phyloP scores from a whole-genome alignment of 345 rosid species.

The Lepidium didymum region DNA sequence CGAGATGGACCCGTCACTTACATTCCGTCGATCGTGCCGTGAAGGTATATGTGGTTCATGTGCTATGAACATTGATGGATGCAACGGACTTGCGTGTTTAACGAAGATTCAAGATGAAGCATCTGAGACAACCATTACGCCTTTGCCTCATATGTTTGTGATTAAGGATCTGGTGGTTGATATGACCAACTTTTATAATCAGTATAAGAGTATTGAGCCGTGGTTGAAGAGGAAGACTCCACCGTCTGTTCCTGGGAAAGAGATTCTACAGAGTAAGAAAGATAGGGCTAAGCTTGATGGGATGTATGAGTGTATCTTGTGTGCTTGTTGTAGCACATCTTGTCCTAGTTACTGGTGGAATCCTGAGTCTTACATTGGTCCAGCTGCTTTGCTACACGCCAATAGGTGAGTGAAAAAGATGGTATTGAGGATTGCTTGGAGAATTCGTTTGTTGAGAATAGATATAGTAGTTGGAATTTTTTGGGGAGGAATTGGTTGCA shows the following conservation, averaged over 20 bases:
- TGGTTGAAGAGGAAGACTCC: slow-evolving; percentile 97
- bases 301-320: slow-evolving; percentile 95
- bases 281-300: slow-evolving; percentile 93
- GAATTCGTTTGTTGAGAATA: neutral
- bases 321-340: slow-evolving; percentile 95
- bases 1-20: slow-evolving; percentile 90
- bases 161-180: slow-evolving; percentile 95
- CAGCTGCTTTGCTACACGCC: slow-evolving; percentile 94
- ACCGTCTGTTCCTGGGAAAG: slow-evolving; percentile 56
- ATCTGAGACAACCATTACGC: slow-evolving; percentile 50
- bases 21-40: slow-evolving; percentile 95
- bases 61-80: slow-evolving; percentile 98
- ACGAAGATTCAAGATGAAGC: slow-evolving; percentile 58
- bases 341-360: slow-evolving; percentile 99
- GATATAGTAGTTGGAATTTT: neutral
- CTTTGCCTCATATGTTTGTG: slow-evolving; percentile 94
- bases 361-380: slow-evolving; percentile 91
- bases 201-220: slow-evolving; percentile 99
- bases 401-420: slow-evolving; percentile 45
- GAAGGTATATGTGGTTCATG: slow-evolving; percentile 98
- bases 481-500: neutral
- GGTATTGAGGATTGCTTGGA: neutral
- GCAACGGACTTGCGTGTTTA: slow-evolving; percentile 89
- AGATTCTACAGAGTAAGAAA: slow-evolving; percentile 89
- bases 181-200: slow-evolving; percentile 95